A percentile compares a stretch with the other conserved stretches of the same genome.
Conservation (phyloP, 2,329 filamentous ascomycete species). For the Alternaria brassicae region DNA sequence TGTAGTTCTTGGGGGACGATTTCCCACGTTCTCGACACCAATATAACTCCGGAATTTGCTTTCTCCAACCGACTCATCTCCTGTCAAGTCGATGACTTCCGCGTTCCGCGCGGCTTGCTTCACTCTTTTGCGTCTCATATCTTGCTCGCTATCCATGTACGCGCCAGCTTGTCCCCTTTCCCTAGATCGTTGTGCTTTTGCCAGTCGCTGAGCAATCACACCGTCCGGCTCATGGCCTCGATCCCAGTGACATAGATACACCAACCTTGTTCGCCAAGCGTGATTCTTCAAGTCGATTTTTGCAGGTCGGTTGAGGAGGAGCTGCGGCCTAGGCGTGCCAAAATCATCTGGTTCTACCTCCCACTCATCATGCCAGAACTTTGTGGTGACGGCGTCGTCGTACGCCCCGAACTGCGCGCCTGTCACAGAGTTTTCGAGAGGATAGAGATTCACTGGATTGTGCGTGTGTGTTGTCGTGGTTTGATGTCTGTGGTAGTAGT, state of each 20-base stretch:
- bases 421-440: not conserved
- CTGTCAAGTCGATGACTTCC: constrained; percentile 9
- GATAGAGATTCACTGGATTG: not conserved
- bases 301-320: constrained; percentile 8
- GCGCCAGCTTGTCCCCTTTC: not conserved
- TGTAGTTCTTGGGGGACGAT: not conserved
- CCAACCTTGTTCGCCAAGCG: not conserved
- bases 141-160: not conserved
- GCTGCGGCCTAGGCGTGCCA: not conserved
- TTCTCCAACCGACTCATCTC: not conserved
- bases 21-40: not conserved
- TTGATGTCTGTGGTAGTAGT: not conserved
- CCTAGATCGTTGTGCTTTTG: not conserved
- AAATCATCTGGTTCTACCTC: constrained; percentile 2
- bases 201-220: constrained; percentile 2
- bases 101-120: constrained; percentile 1
- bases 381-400: not conserved
- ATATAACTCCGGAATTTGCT: not conserved
- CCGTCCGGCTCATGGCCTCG: constrained; percentile 11
- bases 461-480: not conserved
- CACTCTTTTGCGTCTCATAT: constrained; percentile 3
- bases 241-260: constrained; percentile 12
- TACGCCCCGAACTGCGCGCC: not conserved
- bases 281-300: constrained; percentile 10
- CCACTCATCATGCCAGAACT: constrained; percentile 15